A percentile compares a stretch with the other conserved stretches of the same genome.
Conservation (phyloP, 768 basidiomycete genomes). For the Serpula lacrymans region DNA sequence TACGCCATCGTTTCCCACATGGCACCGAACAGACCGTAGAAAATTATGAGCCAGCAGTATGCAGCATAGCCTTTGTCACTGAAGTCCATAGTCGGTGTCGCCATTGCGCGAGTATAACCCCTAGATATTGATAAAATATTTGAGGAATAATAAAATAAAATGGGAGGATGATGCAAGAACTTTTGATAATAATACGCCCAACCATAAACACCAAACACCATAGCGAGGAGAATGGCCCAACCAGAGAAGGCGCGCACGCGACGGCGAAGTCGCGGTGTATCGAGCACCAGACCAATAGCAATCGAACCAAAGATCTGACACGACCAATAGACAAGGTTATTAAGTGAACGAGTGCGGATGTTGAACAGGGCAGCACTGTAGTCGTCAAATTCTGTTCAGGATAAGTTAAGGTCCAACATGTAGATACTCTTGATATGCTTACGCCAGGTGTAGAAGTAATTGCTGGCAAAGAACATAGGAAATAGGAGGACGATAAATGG, state of each 20-base stretch:
- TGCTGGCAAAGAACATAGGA: constrained; percentile 53
- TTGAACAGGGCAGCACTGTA: constrained; percentile 74
- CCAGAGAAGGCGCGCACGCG: constrained; percentile 65
- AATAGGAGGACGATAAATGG: constrained; percentile 39
- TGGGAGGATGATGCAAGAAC: constrained; percentile 34
- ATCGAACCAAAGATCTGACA: constrained; percentile 72
- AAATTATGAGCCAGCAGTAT: constrained; percentile 58
- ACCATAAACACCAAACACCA: constrained; percentile 64
- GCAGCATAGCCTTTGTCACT: constrained; percentile 16
- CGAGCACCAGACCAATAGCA: constrained; percentile 63
- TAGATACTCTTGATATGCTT: constrained; percentile 21
- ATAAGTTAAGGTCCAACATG: not conserved
- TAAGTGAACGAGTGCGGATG: constrained; percentile 70
- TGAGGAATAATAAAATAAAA: not conserved
- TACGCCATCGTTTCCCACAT: constrained; percentile 82
- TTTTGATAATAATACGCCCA: constrained; percentile 77
- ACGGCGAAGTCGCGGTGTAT: constrained; percentile 49
- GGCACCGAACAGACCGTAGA: constrained; percentile 69
- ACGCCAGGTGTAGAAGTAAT: constrained; percentile 83
- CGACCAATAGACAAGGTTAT: constrained; percentile 79
- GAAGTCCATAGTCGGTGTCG: constrained; percentile 54
- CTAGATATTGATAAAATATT: constrained; percentile 19
- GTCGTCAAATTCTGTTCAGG: constrained; percentile 63
- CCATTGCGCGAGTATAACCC: constrained; percentile 51
- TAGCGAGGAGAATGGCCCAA: constrained; percentile 55